These are phyloP conservation scores for Aspergillus ochraceus DNA, from an alignment of 2,329 filamentous ascomycete species.

Conservation along the genomic window DNA sequence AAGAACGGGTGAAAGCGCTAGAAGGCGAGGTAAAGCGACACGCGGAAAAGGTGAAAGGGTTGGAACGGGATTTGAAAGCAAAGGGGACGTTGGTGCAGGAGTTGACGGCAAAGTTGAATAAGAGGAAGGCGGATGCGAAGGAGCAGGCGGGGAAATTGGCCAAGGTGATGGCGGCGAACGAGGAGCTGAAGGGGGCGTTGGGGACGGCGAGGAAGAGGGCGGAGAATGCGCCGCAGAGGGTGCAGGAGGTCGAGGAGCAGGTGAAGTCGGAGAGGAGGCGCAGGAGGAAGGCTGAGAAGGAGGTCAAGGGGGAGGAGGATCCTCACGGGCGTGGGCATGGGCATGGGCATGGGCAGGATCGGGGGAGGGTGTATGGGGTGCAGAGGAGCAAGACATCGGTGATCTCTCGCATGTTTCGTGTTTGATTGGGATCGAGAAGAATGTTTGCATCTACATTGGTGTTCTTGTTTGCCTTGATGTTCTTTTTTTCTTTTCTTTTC, in stretches of 20 bases:
- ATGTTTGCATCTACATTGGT: background rate
- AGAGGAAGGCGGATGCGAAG: background rate
- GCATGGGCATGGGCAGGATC: background rate
- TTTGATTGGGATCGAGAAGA: background rate
- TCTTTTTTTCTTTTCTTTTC: background rate
- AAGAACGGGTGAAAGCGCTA: background rate
- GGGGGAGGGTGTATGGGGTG: background rate
- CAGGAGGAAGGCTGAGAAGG: background rate
- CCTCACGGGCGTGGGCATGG: background rate
- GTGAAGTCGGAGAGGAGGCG: background rate
- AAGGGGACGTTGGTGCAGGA: background rate
- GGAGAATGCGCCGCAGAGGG: background rate
- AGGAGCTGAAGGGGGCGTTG: background rate
- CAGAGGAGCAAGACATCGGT: background rate
- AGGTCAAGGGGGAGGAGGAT: background rate
- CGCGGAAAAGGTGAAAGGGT: background rate
- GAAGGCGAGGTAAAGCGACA: background rate
- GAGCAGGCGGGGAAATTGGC: background rate
- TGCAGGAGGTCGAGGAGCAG: background rate
- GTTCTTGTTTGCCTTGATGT: background rate
- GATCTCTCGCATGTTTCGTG: background rate
- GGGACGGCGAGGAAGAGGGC: background rate
- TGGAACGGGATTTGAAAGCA: background rate
- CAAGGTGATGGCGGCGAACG: background rate
- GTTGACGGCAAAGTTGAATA: background rate